A percentile compares a stretch with the other conserved stretches of the same genome.
Conservation (phyloP, 257 asterid genomes). For the Parsonsia alboflavescens region DNA sequence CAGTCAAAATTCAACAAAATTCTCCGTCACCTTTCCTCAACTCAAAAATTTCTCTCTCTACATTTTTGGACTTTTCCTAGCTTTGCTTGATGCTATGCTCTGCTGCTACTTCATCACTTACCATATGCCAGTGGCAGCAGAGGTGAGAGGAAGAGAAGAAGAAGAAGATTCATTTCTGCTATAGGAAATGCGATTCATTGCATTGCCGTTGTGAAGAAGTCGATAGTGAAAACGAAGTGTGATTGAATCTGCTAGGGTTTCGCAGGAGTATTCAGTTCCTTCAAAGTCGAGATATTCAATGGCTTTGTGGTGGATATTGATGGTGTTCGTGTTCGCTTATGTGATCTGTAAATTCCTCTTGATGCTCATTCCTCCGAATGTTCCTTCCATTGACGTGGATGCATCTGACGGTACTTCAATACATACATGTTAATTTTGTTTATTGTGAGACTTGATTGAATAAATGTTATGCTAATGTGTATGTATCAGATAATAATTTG, state of each 20-base stretch:
- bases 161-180: background rate
- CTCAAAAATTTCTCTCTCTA: background rate
- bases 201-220: background rate
- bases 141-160: background rate
- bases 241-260: slow-evolving; percentile 11
- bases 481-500: background rate
- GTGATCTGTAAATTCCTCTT: slow-evolving; percentile 81
- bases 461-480: background rate
- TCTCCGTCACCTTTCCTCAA: background rate
- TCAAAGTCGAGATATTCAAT: slow-evolving; percentile 24
- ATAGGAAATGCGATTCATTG: background rate
- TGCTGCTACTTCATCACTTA: background rate
- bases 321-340: slow-evolving; percentile 61
- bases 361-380: slow-evolving; percentile 86
- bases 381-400: slow-evolving; percentile 88
- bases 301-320: slow-evolving; percentile 95
- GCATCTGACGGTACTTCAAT: slow-evolving; percentile 66
- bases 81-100: background rate
- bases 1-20: background rate
- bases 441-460: background rate
- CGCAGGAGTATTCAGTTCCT: background rate
- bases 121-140: background rate
- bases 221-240: background rate
- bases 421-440: background rate
- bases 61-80: background rate